Conservation (phyloP, 2,329 filamentous ascomycete species). For the Fusarium acutatum region DNA sequence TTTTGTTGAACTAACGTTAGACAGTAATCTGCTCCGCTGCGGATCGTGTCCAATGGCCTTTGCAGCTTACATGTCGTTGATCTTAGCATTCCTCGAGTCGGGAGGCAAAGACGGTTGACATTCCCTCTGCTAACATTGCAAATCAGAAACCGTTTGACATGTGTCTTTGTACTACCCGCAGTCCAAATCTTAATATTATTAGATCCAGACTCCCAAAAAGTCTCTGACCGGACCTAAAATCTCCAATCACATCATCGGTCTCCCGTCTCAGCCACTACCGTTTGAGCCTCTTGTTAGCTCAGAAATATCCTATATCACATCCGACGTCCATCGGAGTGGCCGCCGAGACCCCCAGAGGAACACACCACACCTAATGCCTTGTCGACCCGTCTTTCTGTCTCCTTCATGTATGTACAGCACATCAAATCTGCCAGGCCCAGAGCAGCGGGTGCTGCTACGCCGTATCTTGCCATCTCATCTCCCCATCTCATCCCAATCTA, state of each 20-base stretch:
- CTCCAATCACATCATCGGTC: neutral
- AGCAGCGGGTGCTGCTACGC: constrained; percentile 11
- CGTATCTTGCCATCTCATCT: neutral
- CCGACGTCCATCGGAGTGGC: constrained; percentile 14
- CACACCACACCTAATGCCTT: neutral
- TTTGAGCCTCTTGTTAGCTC: constrained; percentile 14
- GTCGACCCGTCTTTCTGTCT: neutral
- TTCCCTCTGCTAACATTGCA: constrained; percentile 9
- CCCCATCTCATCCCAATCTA: neutral
- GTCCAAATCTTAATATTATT: neutral
- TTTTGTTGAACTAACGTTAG: neutral
- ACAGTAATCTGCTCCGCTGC: neutral
- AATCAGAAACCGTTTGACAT: constrained; percentile 26
- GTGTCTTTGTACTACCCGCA: constrained; percentile 1
- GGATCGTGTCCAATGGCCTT: neutral
- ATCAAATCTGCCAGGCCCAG: constrained; percentile 3
- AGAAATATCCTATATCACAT: constrained; percentile 23
- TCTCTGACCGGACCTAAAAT: neutral
- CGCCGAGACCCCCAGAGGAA: neutral
- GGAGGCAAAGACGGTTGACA: constrained; percentile 25
- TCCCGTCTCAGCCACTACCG: neutral
- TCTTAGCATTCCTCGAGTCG: constrained; percentile 22
- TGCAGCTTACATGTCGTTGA: neutral
- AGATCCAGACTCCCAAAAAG: neutral
- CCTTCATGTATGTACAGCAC: neutral